phyloP scores from a whole-genome alignment of 768 basidiomycete species.

The Rhizopogon sp. region DNA sequence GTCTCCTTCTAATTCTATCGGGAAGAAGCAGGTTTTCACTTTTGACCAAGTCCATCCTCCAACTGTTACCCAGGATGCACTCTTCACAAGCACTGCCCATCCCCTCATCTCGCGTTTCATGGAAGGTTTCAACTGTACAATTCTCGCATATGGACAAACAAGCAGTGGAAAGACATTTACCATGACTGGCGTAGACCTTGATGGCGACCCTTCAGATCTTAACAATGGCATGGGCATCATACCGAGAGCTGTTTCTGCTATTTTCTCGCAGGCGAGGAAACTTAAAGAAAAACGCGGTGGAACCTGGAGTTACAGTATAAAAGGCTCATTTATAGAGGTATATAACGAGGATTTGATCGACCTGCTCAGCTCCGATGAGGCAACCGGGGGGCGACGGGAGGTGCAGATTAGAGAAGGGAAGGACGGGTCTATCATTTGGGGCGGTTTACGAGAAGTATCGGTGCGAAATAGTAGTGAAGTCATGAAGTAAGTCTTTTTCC shows the following conservation, averaged over 20 bases:
- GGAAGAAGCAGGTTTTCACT: slow-evolving; percentile 81
- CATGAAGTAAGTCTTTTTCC: slow-evolving; percentile 66
- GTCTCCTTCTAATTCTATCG: slow-evolving; percentile 40
- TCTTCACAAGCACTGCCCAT: slow-evolving; percentile 81
- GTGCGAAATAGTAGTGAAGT: slow-evolving; percentile 86
- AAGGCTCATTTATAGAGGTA: slow-evolving; percentile 94
- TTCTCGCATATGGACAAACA: slow-evolving; percentile 29
- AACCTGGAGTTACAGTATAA: slow-evolving; percentile 74
- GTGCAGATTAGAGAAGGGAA: slow-evolving; percentile 98
- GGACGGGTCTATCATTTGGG: slow-evolving; percentile 95
- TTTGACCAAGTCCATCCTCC: slow-evolving; percentile 95
- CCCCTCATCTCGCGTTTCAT: slow-evolving; percentile 84
- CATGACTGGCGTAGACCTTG: slow-evolving; percentile 94
- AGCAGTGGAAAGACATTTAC: slow-evolving; percentile 55
- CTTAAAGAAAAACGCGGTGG: slow-evolving; percentile 70
- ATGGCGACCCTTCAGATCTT: slow-evolving; percentile 78
- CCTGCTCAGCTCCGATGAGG: slow-evolving; percentile 74
- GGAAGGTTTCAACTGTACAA: slow-evolving; percentile 94
- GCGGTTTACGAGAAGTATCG: slow-evolving; percentile 85
- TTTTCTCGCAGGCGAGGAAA: slow-evolving; percentile 76
- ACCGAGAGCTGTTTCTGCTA: slow-evolving; percentile 85
- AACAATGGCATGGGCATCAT: slow-evolving; percentile 91
- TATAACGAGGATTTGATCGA: slow-evolving; percentile 99
- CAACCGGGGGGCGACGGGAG: slow-evolving; percentile 63
- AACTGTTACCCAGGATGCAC: slow-evolving; percentile 76